Evolutionary conservation across 768 basidiomycete genomes (phyloP).

Genomic region (Pleurotus djamor): DNA sequence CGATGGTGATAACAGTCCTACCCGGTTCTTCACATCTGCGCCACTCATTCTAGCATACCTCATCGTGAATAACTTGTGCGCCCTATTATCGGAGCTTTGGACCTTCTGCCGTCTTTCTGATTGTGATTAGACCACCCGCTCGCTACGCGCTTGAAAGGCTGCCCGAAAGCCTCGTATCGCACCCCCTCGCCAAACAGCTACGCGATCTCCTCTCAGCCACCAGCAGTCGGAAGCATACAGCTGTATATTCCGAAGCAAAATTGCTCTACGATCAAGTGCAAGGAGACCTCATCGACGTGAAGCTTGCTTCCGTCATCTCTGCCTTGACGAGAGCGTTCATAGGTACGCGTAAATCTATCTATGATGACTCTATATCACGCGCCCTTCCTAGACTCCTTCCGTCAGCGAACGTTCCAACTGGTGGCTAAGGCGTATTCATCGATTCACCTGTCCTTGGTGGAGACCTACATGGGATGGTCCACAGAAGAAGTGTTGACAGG

Average conservation of each 20-base stretch:
- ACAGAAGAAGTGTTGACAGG: conserved; percentile 35
- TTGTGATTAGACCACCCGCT: conserved; percentile 48
- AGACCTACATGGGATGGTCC: conserved; percentile 53
- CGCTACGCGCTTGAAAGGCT: conserved; percentile 55
- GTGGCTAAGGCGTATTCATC: conserved; percentile 66
- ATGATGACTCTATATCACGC: neutral
- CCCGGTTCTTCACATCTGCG: conserved; percentile 49
- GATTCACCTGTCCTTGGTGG: conserved; percentile 50
- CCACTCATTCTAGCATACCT: conserved; percentile 68
- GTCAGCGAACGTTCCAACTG: conserved; percentile 50
- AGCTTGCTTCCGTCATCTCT: conserved; percentile 42
- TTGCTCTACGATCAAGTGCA: conserved; percentile 37
- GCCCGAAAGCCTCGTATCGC: conserved; percentile 40
- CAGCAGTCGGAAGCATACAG: conserved; percentile 51
- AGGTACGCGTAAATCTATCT: conserved; percentile 34
- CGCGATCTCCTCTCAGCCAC: conserved; percentile 46
- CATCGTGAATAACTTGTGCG: conserved; percentile 62
- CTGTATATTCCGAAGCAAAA: conserved; percentile 50
- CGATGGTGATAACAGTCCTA: conserved; percentile 33
- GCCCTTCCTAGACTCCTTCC: conserved; percentile 49
- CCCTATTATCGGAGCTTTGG: neutral
- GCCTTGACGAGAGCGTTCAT: conserved; percentile 47
- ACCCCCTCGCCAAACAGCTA: conserved; percentile 47
- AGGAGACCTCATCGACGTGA: conserved; percentile 41
- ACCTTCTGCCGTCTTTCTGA: neutral